Conservation (phyloP, 2,329 filamentous ascomycete species). For the Diaporthe vaccinii region DNA sequence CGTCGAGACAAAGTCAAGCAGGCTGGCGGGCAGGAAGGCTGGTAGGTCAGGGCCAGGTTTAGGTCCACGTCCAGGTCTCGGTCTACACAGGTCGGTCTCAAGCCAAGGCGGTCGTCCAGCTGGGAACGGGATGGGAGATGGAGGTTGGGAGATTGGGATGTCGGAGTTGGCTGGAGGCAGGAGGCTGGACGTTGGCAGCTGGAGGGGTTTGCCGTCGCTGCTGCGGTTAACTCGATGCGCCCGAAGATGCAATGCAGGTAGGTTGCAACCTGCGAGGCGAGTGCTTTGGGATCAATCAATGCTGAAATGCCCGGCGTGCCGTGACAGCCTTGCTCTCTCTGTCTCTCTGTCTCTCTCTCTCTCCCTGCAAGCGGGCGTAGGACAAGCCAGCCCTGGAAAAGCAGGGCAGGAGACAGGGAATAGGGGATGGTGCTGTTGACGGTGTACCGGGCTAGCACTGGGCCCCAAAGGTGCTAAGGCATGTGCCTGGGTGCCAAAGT, state of each 20-base stretch:
- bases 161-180: neutral
- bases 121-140: neutral
- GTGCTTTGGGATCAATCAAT: conserved; percentile 23
- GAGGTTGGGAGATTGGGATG: conserved; percentile 16
- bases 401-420: conserved; percentile 25
- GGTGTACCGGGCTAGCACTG: neutral
- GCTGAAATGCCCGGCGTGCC: conserved; percentile 26
- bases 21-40: neutral
- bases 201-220: conserved; percentile 12
- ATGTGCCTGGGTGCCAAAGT: conserved; percentile 25
- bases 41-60: neutral
- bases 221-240: neutral
- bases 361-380: conserved; percentile 20
- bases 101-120: conserved; percentile 9
- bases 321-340: conserved; percentile 31
- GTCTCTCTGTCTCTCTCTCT: neutral
- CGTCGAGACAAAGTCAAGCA: conserved; percentile 14
- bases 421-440: conserved; percentile 22
- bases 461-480: neutral
- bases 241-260: conserved; percentile 1
- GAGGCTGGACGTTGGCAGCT: conserved; percentile 3
- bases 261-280: neutral
- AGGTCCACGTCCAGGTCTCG: conserved; percentile 3
- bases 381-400: conserved; percentile 25
- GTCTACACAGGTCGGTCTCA: neutral